These are phyloP conservation scores for Triadica sebifera DNA, from an alignment of 345 rosid species.

Conservation along the genomic window DNA sequence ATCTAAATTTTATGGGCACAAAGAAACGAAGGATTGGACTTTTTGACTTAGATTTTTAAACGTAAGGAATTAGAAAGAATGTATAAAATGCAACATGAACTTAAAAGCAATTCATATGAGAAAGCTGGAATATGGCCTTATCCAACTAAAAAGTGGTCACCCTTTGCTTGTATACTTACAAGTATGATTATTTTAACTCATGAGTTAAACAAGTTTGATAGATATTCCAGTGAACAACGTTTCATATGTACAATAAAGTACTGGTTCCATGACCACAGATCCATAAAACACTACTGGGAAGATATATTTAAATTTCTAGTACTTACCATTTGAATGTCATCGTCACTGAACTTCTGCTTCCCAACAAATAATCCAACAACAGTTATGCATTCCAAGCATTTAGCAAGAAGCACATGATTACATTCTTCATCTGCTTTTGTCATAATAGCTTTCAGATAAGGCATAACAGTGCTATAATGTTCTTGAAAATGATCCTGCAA, in stretches of 20 bases:
- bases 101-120: too few species aligned
- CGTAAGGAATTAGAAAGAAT: neutral
- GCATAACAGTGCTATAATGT: conserved; percentile 34
- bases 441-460: conserved; percentile 34
- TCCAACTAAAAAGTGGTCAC: neutral
- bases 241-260: neutral
- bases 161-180: neutral
- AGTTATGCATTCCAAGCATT: conserved; percentile 5
- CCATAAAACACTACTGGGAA: neutral
- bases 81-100: too few species aligned
- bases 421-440: conserved; percentile 19
- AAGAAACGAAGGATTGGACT: neutral
- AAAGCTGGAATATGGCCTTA: neutral
- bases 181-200: neutral
- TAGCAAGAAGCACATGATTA: neutral
- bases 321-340: conserved; percentile 7
- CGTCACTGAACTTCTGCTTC: conserved; percentile 10
- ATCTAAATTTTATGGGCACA: neutral
- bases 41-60: neutral
- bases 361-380: conserved; percentile 13
- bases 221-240: neutral
- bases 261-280: neutral
- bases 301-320: neutral
- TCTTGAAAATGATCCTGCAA: conserved; percentile 22
- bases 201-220: neutral